A percentile compares a stretch with the other conserved stretches of the same genome.
phyloP scores from a whole-genome alignment of 257 asterid genomes.

The Scutellaria barbata region DNA sequence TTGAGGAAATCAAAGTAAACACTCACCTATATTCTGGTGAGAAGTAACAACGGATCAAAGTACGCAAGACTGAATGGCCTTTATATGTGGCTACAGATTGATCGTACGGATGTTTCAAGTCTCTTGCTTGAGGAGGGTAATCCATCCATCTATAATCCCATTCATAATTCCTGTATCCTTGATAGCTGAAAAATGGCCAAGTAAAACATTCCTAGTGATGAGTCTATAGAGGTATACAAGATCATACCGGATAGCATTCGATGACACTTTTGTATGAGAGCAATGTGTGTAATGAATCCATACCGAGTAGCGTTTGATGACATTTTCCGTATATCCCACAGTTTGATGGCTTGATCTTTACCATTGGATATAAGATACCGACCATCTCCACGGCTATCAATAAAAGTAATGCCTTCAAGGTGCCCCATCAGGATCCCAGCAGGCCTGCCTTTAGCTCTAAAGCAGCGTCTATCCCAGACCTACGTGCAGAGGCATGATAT shows the following conservation, averaged over 20 bases:
- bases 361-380: constrained; percentile 87
- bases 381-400: constrained; percentile 87
- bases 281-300: constrained; percentile 25
- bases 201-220: neutral
- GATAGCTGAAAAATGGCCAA: constrained; percentile 47
- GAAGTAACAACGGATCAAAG: constrained; percentile 88
- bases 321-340: constrained; percentile 94
- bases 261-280: neutral
- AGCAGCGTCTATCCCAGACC: constrained; percentile 98
- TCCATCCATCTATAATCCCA: constrained; percentile 99
- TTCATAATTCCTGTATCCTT: constrained; percentile 59
- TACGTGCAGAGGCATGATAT: constrained; percentile 21
- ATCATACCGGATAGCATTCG: neutral
- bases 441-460: constrained; percentile 65
- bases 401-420: constrained; percentile 81
- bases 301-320: constrained; percentile 63
- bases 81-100: constrained; percentile 75
- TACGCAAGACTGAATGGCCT: constrained; percentile 88
- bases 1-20: neutral
- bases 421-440: constrained; percentile 85
- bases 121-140: constrained; percentile 71
- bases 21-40: constrained; percentile 82
- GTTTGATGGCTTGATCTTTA: constrained; percentile 85
- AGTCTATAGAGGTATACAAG: neutral
- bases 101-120: constrained; percentile 73